phyloP scores from a whole-genome alignment of 805 yeast species.

The Ogataea nitratoaversa region DNA sequence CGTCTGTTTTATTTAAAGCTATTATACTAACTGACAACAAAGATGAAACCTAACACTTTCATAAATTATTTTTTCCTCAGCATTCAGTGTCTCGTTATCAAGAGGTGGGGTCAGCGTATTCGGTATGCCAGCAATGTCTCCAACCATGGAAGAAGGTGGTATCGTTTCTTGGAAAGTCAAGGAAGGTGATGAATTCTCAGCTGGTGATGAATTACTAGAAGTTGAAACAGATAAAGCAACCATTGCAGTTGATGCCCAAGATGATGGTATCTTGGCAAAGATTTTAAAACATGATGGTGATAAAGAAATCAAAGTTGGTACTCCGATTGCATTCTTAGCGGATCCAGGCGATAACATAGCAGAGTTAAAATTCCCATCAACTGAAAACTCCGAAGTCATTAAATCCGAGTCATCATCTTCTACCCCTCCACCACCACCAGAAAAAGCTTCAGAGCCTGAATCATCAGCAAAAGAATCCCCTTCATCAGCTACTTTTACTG shows the following conservation, averaged over 20 bases:
- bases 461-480: constrained; percentile 24
- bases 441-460: constrained; percentile 12
- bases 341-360: constrained; percentile 82
- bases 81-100: constrained; percentile 29
- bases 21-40: too few relatives aligned
- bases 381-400: constrained; percentile 25
- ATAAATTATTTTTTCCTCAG: constrained; percentile 8
- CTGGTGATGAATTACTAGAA: constrained; percentile 81
- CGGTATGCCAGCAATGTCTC: constrained; percentile 98
- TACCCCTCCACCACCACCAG: constrained; percentile 16
- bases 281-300: constrained; percentile 70
- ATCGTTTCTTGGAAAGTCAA: constrained; percentile 85
- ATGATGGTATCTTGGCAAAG: constrained; percentile 86
- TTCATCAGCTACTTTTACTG: constrained; percentile 15
- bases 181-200: constrained; percentile 63
- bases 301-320: constrained; percentile 78
- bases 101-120: constrained; percentile 44
- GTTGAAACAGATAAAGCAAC: constrained; percentile 87
- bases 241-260: constrained; percentile 83
- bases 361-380: constrained; percentile 54
- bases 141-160: constrained; percentile 97
- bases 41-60: too few relatives aligned
- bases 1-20: too few relatives aligned
- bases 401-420: constrained; percentile 19
- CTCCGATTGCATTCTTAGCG: constrained; percentile 83